Base-by-base conservation (phyloP, 1,284 basidiomycete genomes). In the Tylopilus orsonianus region DNA sequence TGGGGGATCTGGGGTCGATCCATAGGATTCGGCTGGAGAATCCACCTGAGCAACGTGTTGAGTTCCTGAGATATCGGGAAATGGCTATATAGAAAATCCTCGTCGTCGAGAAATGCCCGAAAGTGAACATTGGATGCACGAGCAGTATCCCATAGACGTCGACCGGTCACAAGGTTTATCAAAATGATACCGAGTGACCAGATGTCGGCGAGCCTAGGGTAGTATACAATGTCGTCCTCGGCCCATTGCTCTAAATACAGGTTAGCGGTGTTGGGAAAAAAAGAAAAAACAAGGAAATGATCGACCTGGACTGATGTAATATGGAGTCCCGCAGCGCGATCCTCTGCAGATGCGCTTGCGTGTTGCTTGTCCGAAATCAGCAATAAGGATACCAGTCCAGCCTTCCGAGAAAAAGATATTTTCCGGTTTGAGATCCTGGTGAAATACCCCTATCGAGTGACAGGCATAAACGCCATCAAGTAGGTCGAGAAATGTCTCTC, bases 171-270 rank as follows among this genome's bases (percentile, higher is more conserved):
- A 69, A 97, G 79, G 71, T 95, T 97, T 58, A 88, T 80, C 44
- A 95, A 77, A 54, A 85, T 79, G 57, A 94, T 82, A 14, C 92
- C 93, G 48, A 97, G 75, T 3, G 94, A 86, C 96, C 96, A 98
- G 51, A 97, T 79, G 64, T 98, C 95, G 65, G 85, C 88, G 52
- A 81, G 75, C 19, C 74, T 74, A 18, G 91, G 87, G 39, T 80
- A 87, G 16, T 49, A 61, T 8, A 54, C 42, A 10, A 45, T 38
- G 2, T 60, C 23, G 13, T 6, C 2, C 2, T 43, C 16, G 1
- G 16, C 1, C 48, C 53, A 87, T 66, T 89, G 92, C 65, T 93
- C 91, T 81, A 41, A 37, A 43, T 45, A n/a, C 8, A 34, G 5
- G 53, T 59, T 44, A 56, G 53, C 39, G 19, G n/a, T 49, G 6